Base-by-base conservation (phyloP, 495 filamentous ascomycete genomes). In the Darksidea phi region DNA sequence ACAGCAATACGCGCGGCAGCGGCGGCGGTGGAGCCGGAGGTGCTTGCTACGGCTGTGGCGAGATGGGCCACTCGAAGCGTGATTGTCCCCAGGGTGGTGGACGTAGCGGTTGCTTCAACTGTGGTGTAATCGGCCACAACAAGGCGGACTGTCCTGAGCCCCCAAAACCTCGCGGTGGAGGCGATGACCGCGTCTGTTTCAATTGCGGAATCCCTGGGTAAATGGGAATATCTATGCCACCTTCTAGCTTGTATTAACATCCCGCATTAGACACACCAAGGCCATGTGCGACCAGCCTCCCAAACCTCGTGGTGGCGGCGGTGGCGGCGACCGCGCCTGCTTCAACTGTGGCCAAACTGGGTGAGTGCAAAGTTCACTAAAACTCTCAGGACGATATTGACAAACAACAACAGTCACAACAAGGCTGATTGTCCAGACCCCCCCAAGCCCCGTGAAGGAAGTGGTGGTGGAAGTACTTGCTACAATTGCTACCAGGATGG, bases 181-280 rank as follows among this genome's bases (percentile, higher is more conserved):
- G n/a, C n/a, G n/a, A n/a, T n/a, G n/a, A 32, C 48, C 48, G 76
- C 28, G 81, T 75, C 24, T 95, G 90, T 75, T 94, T 85, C 81
- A 91, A 90, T 68, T 95, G 90, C 64, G 88, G 86, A 25, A 73
- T 89, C 64, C 72, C 77, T 58, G 88, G 88, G 87, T 87, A 78
- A 41, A 54, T 54, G 4, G 18, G 18, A 8, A 48, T 17, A 41
- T 18, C 25, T 25, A 24, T 25, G n/a, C 13, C 15, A 13, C 41
- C 18, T 15, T n/a, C n/a, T n/a, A n/a, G 15, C n/a, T 34, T 1
- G 46, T 45, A 13, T 26, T 54, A 46, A 10, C 26, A 42, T 25
- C 24, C 54, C 65, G 26, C 7, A 5, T 32, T 11, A 83, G 81
- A 5, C 88, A 93, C 64, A 73, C 72, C 61, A 86, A 89, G 73